A percentile compares a stretch with the other conserved stretches of the same genome.
Evolutionary conservation across 1,284 basidiomycete genomes (phyloP).

Genomic region (Heterobasidion occidentale): DNA sequence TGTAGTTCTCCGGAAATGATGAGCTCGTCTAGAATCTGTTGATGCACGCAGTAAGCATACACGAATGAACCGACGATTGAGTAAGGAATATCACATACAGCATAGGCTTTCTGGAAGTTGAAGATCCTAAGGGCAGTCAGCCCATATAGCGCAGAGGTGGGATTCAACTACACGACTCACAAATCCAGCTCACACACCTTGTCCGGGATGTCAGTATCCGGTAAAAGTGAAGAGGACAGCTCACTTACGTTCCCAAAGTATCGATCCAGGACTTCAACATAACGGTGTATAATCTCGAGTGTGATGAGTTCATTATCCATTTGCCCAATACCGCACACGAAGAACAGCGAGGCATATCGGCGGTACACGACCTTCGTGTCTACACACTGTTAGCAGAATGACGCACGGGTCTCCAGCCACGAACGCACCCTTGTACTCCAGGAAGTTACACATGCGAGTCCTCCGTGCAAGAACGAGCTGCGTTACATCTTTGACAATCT

Average conservation of each 20-base stretch:
- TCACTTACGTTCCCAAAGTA: conserved; percentile 94
- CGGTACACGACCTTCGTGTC: conserved; percentile 97
- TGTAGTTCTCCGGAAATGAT: conserved; percentile 98
- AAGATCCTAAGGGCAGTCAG: conserved; percentile 63
- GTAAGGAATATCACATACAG: conserved; percentile 40
- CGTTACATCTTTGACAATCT: conserved; percentile 99
- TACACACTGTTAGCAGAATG: conserved; percentile 21
- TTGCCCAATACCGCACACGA: conserved; percentile 87
- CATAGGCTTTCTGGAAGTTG: conserved; percentile 98
- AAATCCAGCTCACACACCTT: conserved; percentile 95
- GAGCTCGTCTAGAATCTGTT: conserved; percentile 90
- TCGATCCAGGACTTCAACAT: conserved; percentile 97
- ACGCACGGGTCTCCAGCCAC: neutral
- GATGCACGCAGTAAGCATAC: neutral
- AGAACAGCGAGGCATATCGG: conserved; percentile 97
- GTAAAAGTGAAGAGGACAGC: neutral
- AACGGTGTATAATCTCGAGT: conserved; percentile 96
- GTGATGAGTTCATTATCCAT: conserved; percentile 92
- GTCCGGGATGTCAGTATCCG: neutral
- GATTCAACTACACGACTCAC: conserved; percentile 33
- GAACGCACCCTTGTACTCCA: conserved; percentile 92
- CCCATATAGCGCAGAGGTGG: neutral
- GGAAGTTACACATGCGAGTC: conserved; percentile 98
- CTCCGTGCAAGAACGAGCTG: conserved; percentile 94
- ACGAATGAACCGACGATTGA: neutral